Conservation (phyloP, 768 basidiomycete species). For the Panus rudis region DNA sequence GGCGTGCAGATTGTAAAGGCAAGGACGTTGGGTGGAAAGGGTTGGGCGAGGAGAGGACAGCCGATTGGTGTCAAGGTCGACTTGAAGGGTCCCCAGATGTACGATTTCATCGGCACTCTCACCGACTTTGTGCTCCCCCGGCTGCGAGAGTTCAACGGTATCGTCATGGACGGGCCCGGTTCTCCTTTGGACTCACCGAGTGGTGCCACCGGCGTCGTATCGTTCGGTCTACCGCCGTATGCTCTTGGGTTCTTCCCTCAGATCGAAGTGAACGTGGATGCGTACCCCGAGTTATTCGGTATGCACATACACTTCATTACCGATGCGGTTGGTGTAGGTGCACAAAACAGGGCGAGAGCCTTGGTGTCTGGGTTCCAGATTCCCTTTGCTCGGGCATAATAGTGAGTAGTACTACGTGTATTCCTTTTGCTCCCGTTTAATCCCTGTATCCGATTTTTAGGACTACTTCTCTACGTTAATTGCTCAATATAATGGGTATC, state of each 20-base stretch:
- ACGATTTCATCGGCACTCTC: conserved; percentile 83
- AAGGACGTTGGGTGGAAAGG: conserved; percentile 53
- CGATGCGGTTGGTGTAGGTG: conserved; percentile 79
- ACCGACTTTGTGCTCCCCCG: conserved; percentile 95
- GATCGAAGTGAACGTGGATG: conserved; percentile 88
- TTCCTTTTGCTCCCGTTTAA: too few species aligned
- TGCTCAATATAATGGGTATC: too few species aligned
- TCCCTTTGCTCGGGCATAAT: conserved; percentile 58
- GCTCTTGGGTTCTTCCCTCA: conserved; percentile 93
- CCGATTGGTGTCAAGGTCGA: conserved; percentile 89
- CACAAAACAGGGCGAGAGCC: conserved; percentile 82
- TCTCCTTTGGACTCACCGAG: conserved; percentile 66
- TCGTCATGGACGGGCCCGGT: conserved; percentile 70
- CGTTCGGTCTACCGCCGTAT: conserved; percentile 75
- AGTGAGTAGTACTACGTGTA: too few species aligned
- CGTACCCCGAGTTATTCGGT: conserved; percentile 80
- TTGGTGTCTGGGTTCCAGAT: conserved; percentile 89
- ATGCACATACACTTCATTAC: conserved; percentile 96
- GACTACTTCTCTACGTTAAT: too few species aligned
- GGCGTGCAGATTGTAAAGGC: conserved; percentile 78
- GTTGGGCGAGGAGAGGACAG: conserved; percentile 79
- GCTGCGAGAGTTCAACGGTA: conserved; percentile 81
- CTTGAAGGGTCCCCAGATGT: conserved; percentile 88
- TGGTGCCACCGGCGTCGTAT: conserved; percentile 81
- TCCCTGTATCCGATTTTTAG: too few species aligned